phyloP scores from a whole-genome alignment of 768 basidiomycete species.

The Collybia nuda region DNA sequence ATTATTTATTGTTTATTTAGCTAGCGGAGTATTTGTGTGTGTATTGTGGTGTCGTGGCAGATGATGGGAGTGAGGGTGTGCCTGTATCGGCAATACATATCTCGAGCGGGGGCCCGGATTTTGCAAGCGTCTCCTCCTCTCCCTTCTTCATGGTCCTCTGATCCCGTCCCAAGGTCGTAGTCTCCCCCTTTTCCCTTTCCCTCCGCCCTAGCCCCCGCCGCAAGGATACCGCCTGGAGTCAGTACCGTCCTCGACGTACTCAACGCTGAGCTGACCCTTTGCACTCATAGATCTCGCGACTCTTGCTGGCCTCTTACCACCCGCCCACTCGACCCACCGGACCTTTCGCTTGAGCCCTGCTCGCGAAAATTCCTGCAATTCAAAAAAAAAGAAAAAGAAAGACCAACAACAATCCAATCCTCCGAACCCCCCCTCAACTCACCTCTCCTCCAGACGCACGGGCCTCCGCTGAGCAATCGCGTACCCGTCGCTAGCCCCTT shows the following conservation, averaged over 20 bases:
- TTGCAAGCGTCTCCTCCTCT: not conserved
- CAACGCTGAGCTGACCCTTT: constrained; percentile 15
- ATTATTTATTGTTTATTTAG: too few relatives aligned
- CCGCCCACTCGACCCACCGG: constrained; percentile 39
- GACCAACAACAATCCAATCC: too few relatives aligned
- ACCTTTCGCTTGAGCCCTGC: constrained; percentile 66
- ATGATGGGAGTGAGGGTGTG: not conserved
- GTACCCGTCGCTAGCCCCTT: constrained; percentile 23
- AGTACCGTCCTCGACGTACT: constrained; percentile 9
- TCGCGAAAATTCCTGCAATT: constrained; percentile 60
- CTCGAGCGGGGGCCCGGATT: not conserved
- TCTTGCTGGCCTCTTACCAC: constrained; percentile 79
- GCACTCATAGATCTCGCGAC: constrained; percentile 79
- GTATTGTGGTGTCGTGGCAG: too few relatives aligned
- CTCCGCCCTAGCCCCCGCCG: constrained; percentile 39
- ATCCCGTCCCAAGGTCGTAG: constrained; percentile 3
- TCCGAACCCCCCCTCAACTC: too few relatives aligned
- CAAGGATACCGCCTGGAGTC: constrained; percentile 54
- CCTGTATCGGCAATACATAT: constrained; percentile 17
- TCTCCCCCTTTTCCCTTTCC: constrained; percentile 20
- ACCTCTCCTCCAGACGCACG: constrained; percentile 15
- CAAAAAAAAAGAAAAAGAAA: constrained; percentile 10
- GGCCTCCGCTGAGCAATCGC: constrained; percentile 48
- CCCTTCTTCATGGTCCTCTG: constrained; percentile 17
- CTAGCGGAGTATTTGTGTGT: too few relatives aligned